Evolutionary conservation across 495 filamentous ascomycete species (phyloP), one percentile per base, ranked within the genome.

Genomic region (Extremus antarcticus): DNA sequence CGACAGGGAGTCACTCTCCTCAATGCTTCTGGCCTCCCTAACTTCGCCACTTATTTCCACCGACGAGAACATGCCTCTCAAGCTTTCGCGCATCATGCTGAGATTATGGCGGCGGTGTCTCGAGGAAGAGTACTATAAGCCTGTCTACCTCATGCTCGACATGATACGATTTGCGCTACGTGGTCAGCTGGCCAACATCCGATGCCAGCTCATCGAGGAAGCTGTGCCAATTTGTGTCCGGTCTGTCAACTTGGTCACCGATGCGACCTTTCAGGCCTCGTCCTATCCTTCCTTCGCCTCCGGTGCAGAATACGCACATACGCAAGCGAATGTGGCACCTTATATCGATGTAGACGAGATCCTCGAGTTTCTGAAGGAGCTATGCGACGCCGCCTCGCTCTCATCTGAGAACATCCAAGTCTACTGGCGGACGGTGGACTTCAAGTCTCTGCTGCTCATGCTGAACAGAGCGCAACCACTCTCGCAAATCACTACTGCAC

Each of bases 371-470:
- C 70, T 88, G 2, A 74, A 82, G 50, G 65, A 74, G 20, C 72
- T 85, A 25, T 78, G 78, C n/a, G 68, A 73, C 17, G 72, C 71
- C 38, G 72, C 78, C 62, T 50, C 73, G 25, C 70, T 72, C 52
- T 57, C 69, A 16, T 61, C 71, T 13, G 64, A 65, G 19, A 70
- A 70, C 3, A 65, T 78, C 4, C 66, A 73, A 8, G 61, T 59
- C 20, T 82, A 87, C 61, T 88, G 85, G 85, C 70, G 70, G 46
- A 59, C 67, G 23, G 75, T 86, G 43, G 74, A 80, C 16, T 76
- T 77, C 50, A 79, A 82, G 20, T 86, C 85, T 65, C 72, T 82
- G 17, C 63, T 86, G 17, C 74, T 85, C 65, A 78, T 85, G 70
- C 69, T 87, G 20, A 77, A 78, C 50, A 64, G 62, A 59, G 57